A percentile compares a stretch with the other conserved stretches of the same genome.
Evolutionary conservation across 176 grass and related monocot species (phyloP).

Genomic region (Hsuehochloa calcarea): DNA sequence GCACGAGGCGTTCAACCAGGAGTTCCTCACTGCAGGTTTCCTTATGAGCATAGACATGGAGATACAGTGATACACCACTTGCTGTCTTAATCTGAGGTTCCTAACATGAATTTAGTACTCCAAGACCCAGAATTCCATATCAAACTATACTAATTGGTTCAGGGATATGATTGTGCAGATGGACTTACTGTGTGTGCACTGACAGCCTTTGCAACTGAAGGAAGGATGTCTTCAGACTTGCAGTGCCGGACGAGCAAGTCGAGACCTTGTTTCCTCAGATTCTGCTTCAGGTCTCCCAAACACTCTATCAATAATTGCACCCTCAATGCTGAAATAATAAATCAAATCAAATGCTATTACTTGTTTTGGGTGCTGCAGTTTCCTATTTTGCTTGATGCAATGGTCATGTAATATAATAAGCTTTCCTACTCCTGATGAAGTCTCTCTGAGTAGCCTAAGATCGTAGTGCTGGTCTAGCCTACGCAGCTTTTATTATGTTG

Average conservation of each 20-base stretch:
- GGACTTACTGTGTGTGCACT: conserved; percentile 64
- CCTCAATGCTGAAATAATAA: conserved; percentile 49
- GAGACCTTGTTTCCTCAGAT: conserved; percentile 61
- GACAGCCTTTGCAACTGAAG: conserved; percentile 66
- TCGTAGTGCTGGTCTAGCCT: too few relatives aligned
- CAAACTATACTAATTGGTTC: not conserved
- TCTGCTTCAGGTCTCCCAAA: conserved; percentile 63
- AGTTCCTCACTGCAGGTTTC: conserved; percentile 86
- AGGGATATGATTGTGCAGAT: conserved; percentile 3
- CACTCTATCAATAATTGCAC: conserved; percentile 76
- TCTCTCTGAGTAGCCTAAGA: too few relatives aligned
- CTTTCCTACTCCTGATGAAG: too few relatives aligned
- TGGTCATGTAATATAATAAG: too few relatives aligned
- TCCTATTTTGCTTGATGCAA: too few relatives aligned
- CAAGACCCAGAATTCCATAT: not conserved
- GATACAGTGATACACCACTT: not conserved
- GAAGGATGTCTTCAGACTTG: conserved; percentile 78
- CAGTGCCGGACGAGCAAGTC: conserved; percentile 67
- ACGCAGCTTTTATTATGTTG: too few relatives aligned
- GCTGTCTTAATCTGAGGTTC: not conserved
- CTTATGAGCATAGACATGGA: conserved; percentile 79
- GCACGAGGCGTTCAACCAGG: conserved; percentile 55
- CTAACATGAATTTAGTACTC: not conserved
- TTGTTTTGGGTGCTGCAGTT: too few relatives aligned
- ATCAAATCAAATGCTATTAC: not conserved